These are phyloP conservation scores for Ceratocystis alfenasii DNA, from an alignment of 2,329 filamentous ascomycete species.

Conservation along the genomic window DNA sequence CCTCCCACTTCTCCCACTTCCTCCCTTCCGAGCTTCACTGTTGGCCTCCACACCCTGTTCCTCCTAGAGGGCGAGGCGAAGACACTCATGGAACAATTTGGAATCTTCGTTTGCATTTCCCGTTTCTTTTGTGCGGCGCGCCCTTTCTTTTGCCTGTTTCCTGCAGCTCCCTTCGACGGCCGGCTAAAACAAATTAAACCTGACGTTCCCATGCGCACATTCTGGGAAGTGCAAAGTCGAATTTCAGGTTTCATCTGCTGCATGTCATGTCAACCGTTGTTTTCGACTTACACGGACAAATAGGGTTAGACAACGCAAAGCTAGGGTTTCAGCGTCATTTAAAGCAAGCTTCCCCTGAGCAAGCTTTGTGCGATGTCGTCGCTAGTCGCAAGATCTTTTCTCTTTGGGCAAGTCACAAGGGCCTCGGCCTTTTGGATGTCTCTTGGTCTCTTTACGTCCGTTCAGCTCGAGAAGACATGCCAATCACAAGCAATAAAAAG, in stretches of 20 bases:
- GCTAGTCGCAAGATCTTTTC: neutral
- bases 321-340: neutral
- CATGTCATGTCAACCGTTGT: neutral
- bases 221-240: neutral
- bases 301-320: neutral
- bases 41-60: neutral
- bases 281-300: neutral
- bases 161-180: neutral
- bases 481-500: neutral
- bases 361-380: no score
- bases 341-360: neutral
- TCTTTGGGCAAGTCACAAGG: neutral
- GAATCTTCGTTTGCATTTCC: no score
- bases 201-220: neutral
- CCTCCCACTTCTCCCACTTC: neutral
- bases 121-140: no score
- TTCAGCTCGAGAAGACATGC: neutral
- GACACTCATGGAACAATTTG: no score
- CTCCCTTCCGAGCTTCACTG: neutral
- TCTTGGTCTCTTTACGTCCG: neutral
- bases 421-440: neutral
- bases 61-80: neutral
- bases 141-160: no score
- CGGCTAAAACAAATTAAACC: neutral
- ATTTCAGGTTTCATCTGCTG: neutral